Base-by-base conservation (phyloP, 768 basidiomycete genomes). In the Phylloporus sp. region DNA sequence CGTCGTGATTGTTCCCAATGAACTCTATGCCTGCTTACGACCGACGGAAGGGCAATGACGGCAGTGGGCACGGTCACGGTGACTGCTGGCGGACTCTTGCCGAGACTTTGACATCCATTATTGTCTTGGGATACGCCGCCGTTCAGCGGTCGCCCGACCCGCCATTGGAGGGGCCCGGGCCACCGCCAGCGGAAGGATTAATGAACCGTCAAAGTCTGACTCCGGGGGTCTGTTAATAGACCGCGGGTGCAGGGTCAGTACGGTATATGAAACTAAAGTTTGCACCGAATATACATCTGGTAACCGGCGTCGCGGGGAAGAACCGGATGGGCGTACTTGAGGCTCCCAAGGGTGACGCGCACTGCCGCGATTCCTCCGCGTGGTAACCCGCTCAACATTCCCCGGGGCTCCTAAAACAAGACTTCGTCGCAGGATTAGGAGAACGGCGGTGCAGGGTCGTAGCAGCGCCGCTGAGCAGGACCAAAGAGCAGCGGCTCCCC, bases 391-490 rank as follows among this genome's bases (percentile, higher is more conserved):
- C 42, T 18, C 48, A 38, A 22, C n/a, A 39, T 40, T 42, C 29
- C 44, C 48, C 44, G 49, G 45, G 34, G 57, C 38, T 28, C 44
- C 50, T 29, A 49, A 47, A 50, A 45, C 43, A 45, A 41, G 41
- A 24, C 18, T 5, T n/a, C 37, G n/a, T 46, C 38, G 23, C 42
- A 49, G 38, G 49, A 48, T 50, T 33, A 41, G 41, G 46, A 44
- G 39, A 29, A 44, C 31, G 24, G 50, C 49, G 42, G 52, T 53
- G 47, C 63, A 52, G 50, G 60, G 55, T 55, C 61, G 35, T 56
- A 39, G 49, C 50, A 56, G 49, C 58, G 62, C 63, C 62, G 62
- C 62, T 63, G 62, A 65, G 59, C 60, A 23, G 38, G 33, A 22
- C 48, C 38, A 37, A 53, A 54, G 52, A 53, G 33, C 63, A 63